Percentiles rank a stretch among this genome's conserved stretches.
These are phyloP conservation scores for Globisporangium perplexum DNA, from an alignment of 352 stramenopile genomes.

Conservation along the genomic window DNA sequence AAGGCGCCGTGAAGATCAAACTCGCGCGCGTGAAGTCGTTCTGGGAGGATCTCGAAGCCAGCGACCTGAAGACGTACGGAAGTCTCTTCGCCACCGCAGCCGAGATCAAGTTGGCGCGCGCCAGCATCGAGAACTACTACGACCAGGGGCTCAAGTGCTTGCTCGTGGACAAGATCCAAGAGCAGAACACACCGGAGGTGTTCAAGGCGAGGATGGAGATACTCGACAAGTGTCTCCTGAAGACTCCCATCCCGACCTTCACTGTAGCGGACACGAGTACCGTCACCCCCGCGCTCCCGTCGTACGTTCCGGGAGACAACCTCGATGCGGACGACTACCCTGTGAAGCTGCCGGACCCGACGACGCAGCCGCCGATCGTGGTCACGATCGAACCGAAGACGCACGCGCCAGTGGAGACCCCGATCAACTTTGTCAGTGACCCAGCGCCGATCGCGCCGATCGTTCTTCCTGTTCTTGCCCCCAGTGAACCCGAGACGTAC, in stretches of 20 bases:
- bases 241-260: not conserved
- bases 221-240: not conserved
- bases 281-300: not conserved
- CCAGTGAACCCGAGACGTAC: not conserved
- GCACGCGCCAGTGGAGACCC: not conserved
- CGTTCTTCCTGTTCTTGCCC: too few relatives aligned
- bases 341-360: not conserved
- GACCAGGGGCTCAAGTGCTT: conserved; percentile 1
- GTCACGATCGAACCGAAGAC: not conserved
- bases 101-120: not conserved
- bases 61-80: conserved; percentile 1
- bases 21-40: conserved; percentile 3
- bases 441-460: not conserved
- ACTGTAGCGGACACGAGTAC: conserved; percentile 2
- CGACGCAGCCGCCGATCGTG: not conserved
- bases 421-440: not conserved
- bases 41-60: conserved; percentile 3
- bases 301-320: conserved; percentile 3
- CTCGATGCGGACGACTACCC: conserved; percentile 5
- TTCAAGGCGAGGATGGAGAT: conserved; percentile 4
- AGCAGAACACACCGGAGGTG: not conserved
- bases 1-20: conserved; percentile 2
- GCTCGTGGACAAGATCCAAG: not conserved
- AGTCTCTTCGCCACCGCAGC: not conserved
- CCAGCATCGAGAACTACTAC: conserved; percentile 6